Percentiles rank a stretch among this genome's conserved stretches.
These are phyloP conservation scores for Leishmania martiniquensis DNA, from an alignment of 208 protist species.

Conservation along the genomic window DNA sequence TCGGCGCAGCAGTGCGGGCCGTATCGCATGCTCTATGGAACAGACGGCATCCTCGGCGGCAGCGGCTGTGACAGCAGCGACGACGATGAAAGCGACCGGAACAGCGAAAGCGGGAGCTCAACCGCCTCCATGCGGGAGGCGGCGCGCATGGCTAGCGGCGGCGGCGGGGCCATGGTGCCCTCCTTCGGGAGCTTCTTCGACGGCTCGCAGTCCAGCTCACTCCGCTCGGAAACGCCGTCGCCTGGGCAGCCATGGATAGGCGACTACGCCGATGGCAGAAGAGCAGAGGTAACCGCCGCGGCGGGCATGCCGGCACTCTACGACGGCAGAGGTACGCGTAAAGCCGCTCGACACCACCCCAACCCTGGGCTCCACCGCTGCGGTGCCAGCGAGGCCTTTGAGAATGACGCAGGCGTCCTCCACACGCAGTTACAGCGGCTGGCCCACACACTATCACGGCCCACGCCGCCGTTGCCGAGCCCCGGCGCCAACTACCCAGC, in stretches of 20 bases:
- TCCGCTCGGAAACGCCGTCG: not conserved
- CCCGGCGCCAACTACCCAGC: not conserved
- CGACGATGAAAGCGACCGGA: not conserved
- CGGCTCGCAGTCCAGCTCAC: not conserved
- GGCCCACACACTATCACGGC: too few species aligned
- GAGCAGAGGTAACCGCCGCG: not conserved
- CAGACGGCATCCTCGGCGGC: not conserved
- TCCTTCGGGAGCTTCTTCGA: slow-evolving; percentile 14
- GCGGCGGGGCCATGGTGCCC: not conserved
- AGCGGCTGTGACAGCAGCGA: not conserved
- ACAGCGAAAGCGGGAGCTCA: not conserved
- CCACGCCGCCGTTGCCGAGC: not conserved
- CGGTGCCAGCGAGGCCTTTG: not conserved
- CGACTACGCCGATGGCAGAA: not conserved
- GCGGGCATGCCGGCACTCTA: not conserved
- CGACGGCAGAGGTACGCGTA: not conserved
- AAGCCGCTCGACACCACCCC: not conserved
- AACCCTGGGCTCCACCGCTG: not conserved
- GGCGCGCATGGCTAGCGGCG: not conserved
- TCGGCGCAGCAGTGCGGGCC: not conserved
- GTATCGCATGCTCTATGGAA: not conserved
- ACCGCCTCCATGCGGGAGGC: slow-evolving; percentile 7
- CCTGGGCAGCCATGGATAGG: not conserved
- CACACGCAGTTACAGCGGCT: not conserved
- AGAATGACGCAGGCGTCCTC: not conserved